Evolutionary conservation across 2,329 filamentous ascomycete genomes (phyloP), one percentile per base, ranked within the genome.

Genomic region (Neobulgaria alba): DNA sequence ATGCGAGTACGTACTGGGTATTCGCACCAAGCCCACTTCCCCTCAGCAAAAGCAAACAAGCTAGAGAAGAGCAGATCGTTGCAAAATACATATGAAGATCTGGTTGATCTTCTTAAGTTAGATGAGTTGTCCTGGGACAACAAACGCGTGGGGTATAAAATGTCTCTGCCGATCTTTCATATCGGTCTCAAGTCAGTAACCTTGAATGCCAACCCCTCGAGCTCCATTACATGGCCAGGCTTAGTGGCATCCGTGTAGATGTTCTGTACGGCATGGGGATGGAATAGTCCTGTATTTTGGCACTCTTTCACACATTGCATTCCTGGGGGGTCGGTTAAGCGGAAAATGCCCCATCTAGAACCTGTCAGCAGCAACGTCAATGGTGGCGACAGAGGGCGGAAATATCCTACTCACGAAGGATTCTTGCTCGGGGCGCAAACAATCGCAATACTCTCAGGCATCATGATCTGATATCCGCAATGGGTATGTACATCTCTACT

Each of bases 391-490:
- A 16, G 19, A 30, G 3, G 15, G 19, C 3, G 23, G 3, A 72
- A 44, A n/a, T n/a, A n/a, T n/a, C n/a, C n/a, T n/a, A n/a, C 79
- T 67, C 67, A 89, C 77, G 79, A 83, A 33, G 84, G 85, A 26
- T 72, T 69, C 55, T 84, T 86, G 42, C 75, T 82, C 0, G 92
- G 92, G 4, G 92, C 86, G 64, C 92, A 98, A 29, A 98, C 92
- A 55, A 98, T 94, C 3, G 92, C 92, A 48, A 98, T 88, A 54
- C 86, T 93, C 68, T 98, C 92, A 1, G 88, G 82, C 64, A 96
- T 76, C 87, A 95, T 95, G 45, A 92, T 80, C 63, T 98, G 92
- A 60, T 95, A 96, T 9, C 88, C 88, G 3, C 82, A 81, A 58
- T 95, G 90, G 0, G 93, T 98, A 59, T 98, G 92, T 51, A 96